Percentiles rank a stretch among this genome's conserved stretches.
Conservation (phyloP, 2,329 filamentous ascomycete genomes). For the Pochonia chlamydosporia region DNA sequence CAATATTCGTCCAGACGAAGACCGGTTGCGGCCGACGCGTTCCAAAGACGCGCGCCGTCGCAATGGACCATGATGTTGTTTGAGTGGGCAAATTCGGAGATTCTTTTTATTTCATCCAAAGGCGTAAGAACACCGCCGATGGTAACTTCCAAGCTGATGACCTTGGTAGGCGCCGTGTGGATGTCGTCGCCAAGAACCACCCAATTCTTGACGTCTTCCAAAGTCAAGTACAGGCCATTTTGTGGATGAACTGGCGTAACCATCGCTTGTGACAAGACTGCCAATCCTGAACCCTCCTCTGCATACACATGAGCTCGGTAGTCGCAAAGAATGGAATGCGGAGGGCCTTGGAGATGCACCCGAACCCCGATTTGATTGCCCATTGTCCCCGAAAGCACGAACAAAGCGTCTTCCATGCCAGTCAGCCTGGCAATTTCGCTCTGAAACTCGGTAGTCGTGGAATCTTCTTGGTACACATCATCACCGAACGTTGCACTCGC, state of each 20-base stretch:
- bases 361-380: not conserved
- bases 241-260: slow-evolving; percentile 57
- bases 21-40: slow-evolving; percentile 46
- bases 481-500: not conserved
- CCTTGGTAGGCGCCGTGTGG: no score
- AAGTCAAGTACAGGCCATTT: slow-evolving; percentile 65
- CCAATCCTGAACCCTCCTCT: slow-evolving; percentile 57
- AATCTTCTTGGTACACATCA: not conserved
- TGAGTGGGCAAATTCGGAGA: no score
- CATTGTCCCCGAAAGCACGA: not conserved
- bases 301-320: slow-evolving; percentile 67
- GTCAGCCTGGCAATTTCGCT: not conserved
- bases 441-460: not conserved
- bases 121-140: no score
- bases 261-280: slow-evolving; percentile 63
- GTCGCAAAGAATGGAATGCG: slow-evolving; percentile 36
- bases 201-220: slow-evolving; percentile 59
- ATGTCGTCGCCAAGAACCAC: slow-evolving; percentile 21
- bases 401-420: not conserved
- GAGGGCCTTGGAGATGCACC: not conserved
- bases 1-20: slow-evolving; percentile 46
- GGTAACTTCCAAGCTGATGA: no score
- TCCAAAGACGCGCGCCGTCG: no score
- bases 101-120: no score
- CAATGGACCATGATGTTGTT: no score